These are phyloP conservation scores for Starmera dryadoides DNA, from an alignment of 805 yeast genomes.

Conservation along the genomic window DNA sequence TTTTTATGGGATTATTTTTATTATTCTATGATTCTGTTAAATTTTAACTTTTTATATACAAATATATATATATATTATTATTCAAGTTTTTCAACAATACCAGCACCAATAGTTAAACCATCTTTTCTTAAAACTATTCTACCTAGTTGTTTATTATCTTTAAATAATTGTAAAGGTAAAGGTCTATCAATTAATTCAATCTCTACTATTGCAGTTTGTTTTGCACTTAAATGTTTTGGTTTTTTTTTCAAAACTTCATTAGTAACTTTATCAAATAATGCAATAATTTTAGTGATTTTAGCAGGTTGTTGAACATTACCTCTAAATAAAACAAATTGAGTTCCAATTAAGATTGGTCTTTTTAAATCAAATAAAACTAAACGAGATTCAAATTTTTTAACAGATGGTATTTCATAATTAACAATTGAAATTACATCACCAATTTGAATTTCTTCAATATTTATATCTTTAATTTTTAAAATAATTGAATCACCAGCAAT, in stretches of 20 bases:
- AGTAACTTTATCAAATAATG: conserved; percentile 88
- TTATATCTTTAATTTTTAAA: conserved; percentile 86
- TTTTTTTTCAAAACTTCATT: conserved; percentile 85
- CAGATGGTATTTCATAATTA: conserved; percentile 83
- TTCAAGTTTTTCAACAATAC: conserved; percentile 75
- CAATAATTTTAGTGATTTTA: conserved; percentile 70
- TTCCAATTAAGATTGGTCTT: conserved; percentile 86
- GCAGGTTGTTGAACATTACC: conserved; percentile 94
- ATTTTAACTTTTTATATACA: not conserved
- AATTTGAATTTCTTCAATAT: conserved; percentile 84
- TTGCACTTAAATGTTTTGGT: conserved; percentile 92
- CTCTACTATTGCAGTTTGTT: conserved; percentile 93
- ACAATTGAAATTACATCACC: conserved; percentile 93
- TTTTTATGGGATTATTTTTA: conserved; percentile 48
- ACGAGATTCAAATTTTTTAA: conserved; percentile 71
- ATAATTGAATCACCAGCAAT: conserved; percentile 90
- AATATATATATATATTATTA: not conserved
- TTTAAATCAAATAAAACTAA: conserved; percentile 87
- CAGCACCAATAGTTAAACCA: conserved; percentile 99
- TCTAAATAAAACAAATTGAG: conserved; percentile 87
- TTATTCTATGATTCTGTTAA: conserved; percentile 45
- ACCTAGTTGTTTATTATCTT: conserved; percentile 95
- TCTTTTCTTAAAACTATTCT: conserved; percentile 98
- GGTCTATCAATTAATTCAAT: conserved; percentile 78
- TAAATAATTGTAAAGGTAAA: conserved; percentile 91